Evolutionary conservation across 1,139 yeast species (phyloP).

Genomic region (Blastobotrys indianensis): DNA sequence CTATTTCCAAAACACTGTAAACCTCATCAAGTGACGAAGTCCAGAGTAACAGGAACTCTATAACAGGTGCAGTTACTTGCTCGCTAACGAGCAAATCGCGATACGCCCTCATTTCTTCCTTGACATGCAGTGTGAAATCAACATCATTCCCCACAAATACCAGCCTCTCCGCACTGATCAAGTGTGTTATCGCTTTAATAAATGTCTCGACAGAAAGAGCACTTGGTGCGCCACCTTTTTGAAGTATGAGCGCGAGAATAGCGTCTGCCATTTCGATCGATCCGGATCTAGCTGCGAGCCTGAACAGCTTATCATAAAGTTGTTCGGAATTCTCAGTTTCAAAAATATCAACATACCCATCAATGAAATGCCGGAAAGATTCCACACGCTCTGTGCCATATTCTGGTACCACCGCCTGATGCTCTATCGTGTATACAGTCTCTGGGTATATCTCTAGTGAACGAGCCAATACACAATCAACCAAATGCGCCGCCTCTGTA

Average conservation of each 20-base stretch:
- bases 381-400: constrained; percentile 17
- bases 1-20: constrained; percentile 25
- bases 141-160: constrained; percentile 19
- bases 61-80: constrained; percentile 23
- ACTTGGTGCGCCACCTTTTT: constrained; percentile 16
- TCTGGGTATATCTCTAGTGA: constrained; percentile 9
- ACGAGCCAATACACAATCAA: constrained; percentile 5
- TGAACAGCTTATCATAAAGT: constrained; percentile 27
- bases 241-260: constrained; percentile 15
- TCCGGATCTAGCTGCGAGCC: constrained; percentile 27
- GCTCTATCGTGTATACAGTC: constrained; percentile 14
- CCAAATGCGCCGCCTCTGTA: constrained; percentile 6
- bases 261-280: constrained; percentile 25
- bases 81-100: constrained; percentile 21
- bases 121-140: constrained; percentile 22
- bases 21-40: constrained; percentile 26
- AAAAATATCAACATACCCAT: constrained; percentile 15
- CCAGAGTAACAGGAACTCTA: constrained; percentile 28
- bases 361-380: constrained; percentile 17
- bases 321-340: constrained; percentile 9
- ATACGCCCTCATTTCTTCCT: constrained; percentile 19
- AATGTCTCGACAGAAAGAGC: constrained; percentile 25
- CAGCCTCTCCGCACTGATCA: constrained; percentile 22
- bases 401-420: constrained; percentile 18
- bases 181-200: constrained; percentile 21